Evolutionary conservation across 2,329 filamentous ascomycete species (phyloP), one percentile per base, ranked within the genome.

Genomic region (Sclerotinia minor): DNA sequence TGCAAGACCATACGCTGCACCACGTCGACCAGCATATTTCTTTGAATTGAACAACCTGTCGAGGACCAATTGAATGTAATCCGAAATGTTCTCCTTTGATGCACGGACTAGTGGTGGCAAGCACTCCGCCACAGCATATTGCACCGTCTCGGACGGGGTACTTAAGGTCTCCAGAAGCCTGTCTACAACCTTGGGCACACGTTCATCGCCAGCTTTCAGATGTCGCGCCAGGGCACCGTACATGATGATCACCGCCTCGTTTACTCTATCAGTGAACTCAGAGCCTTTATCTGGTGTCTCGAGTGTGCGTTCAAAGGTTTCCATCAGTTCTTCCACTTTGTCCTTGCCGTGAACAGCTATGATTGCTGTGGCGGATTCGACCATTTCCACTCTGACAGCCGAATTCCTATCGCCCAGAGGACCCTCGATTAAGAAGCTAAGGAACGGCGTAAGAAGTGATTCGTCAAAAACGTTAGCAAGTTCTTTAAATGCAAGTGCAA

Each of bases 161-260:
- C 90, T 95, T 55, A 99, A 83, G 8, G 96, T 97, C 29, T 88
- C 87, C 67, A 99, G 84, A 29, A 99, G 83, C 70, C 93, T 88
- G 73, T 94, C 89, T 63, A 99, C 89, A 57, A 99, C 95, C 67
- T 90, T 88, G 0, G 94, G 92, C 60, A 98, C 87, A 75, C 96
- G 94, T 72, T 87, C 81, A 78, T 99, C 95, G n/a, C 93, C 92
- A 9, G 88, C 80, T 72, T 91, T 87, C 69, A 99, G 81, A 81
- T 99, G 95, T 64, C 92, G 88, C 54, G 94, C 95, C 49, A 99
- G 82, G 64, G 96, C 94, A 77, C 95, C 95, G 75, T 99, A 99
- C 78, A 99, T 90, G 74, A 99, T 95, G 73, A 99, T 94, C 64
- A 99, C 94, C 24, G 96, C 95, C 80, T 99, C 95, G 73, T 97